phyloP scores from a whole-genome alignment of 345 rosid species.

The Melaleuca alternifolia region DNA sequence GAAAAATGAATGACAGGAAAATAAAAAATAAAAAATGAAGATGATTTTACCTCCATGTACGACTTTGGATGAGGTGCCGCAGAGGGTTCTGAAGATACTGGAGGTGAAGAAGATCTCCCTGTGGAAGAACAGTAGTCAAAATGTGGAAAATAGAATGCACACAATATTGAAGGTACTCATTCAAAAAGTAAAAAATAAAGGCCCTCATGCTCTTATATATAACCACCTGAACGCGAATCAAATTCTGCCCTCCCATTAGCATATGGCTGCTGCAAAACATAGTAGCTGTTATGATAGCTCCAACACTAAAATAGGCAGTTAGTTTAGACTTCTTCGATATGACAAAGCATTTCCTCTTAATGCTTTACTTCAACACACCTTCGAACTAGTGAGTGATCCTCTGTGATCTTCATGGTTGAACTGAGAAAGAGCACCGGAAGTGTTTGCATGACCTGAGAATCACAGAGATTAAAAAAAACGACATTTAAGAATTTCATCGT shows the following conservation, averaged over 20 bases:
- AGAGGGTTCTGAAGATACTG: constrained; percentile 41
- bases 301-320: not conserved
- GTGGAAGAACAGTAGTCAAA: constrained; percentile 11
- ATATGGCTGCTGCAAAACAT: constrained; percentile 36
- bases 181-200: constrained; percentile 1
- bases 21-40: not conserved
- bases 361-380: constrained; percentile 33
- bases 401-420: constrained; percentile 42
- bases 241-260: constrained; percentile 47
- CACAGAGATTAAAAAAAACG: not conserved
- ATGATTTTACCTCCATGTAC: constrained; percentile 66
- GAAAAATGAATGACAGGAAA: not conserved
- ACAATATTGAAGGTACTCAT: not conserved
- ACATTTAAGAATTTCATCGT: not conserved
- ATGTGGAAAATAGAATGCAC: not conserved
- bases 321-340: not conserved
- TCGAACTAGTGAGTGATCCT: constrained; percentile 19
- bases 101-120: constrained; percentile 77
- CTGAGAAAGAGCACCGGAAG: constrained; percentile 17
- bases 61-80: constrained; percentile 78
- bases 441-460: constrained; percentile 39
- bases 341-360: not conserved
- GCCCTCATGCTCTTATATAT: not conserved
- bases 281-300: not conserved
- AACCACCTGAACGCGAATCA: constrained; percentile 57